These are phyloP conservation scores for Silene uniflora DNA, from an alignment of 148 eudicot species.

Conservation along the genomic window DNA sequence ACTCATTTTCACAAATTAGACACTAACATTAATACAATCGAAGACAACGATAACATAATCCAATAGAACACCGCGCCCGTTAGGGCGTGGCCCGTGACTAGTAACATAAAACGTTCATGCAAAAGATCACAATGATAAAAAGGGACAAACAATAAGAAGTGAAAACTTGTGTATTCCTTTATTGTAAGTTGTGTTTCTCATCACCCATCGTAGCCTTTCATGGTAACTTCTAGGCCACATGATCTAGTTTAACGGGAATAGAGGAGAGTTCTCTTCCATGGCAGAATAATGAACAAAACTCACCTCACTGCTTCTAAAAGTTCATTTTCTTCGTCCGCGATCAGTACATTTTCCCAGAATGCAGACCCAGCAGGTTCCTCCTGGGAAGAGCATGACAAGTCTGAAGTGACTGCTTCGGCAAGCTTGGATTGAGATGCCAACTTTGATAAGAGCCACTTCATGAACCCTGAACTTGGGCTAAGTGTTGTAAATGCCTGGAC, in stretches of 20 bases:
- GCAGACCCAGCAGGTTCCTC: conserved; percentile 41
- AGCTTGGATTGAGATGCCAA: conserved; percentile 57
- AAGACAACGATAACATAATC: too few relatives aligned
- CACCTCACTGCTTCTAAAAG: conserved; percentile 60
- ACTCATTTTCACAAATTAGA: too few relatives aligned
- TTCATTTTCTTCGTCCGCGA: conserved; percentile 59
- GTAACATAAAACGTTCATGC: not conserved
- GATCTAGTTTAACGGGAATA: not conserved
- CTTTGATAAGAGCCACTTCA: conserved; percentile 88
- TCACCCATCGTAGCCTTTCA: not conserved
- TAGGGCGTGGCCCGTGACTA: too few relatives aligned
- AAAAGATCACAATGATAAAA: too few relatives aligned
- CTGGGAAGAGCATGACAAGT: conserved; percentile 23
- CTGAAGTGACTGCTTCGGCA: conserved; percentile 35
- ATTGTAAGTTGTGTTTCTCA: not conserved
- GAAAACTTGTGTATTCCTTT: not conserved
- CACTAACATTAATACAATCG: too few relatives aligned
- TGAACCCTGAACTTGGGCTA: conserved; percentile 92
- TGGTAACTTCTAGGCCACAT: not conserved
- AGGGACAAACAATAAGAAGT: not conserved
- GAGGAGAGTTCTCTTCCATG: not conserved
- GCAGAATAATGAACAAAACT: conserved; percentile 19
- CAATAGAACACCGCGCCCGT: too few relatives aligned
- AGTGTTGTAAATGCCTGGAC: conserved; percentile 86
- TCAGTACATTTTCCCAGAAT: conserved; percentile 74